Evolutionary conservation across 1,284 basidiomycete species (phyloP), one percentile per base, ranked within the genome.

Genomic region (Sporisorium iseilematis-ciliati): DNA sequence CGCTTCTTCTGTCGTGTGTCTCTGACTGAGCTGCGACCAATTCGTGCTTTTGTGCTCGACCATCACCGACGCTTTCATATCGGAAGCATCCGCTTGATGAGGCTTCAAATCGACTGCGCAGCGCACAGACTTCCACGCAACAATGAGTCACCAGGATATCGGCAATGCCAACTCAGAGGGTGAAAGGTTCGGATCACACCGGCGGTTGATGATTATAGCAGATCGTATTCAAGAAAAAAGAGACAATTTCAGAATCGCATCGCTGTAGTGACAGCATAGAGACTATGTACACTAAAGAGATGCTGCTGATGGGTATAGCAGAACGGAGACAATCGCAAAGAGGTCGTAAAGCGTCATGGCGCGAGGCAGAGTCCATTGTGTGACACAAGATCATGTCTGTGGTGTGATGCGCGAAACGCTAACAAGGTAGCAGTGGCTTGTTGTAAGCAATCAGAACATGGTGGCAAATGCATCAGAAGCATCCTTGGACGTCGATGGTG

Each of bases 401-500:
- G 18, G 38, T 20, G 20, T n/a, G n/a, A n/a, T n/a, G n/a, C 16
- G 11, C 3, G 16, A 14, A 38, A 38, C 35, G 35, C 35, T 16
- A 6, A 16, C 12, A 16, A 4, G 5, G 14, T 38, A 38, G 1
- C 14, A 38, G 35, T 38, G 35, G 2, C 35, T 38, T 4, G 16
- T 38, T 3, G 33, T 33, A 38, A 14, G 35, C 35, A 25, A 43
- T 58, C 50, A 82, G 65, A 82, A 80, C 76, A 82, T 80, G 45
- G 80, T 82, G 16, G 75, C 68, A 56, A 82, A 79, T 1, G 65
- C 80, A 40, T 82, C 80, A 8, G 54, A 60, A 14, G 72, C 72
- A 42, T 73, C 76, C 56, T 61, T 65, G 60, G 58, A 46, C n/a
- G 57, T 55, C n/a, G 54, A 66, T 18, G 60, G 35, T 1, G 68